Percentiles rank a stretch among this genome's conserved stretches.
These are phyloP conservation scores for Phytophthora litchii DNA, from an alignment of 352 stramenopile genomes.

Conservation along the genomic window DNA sequence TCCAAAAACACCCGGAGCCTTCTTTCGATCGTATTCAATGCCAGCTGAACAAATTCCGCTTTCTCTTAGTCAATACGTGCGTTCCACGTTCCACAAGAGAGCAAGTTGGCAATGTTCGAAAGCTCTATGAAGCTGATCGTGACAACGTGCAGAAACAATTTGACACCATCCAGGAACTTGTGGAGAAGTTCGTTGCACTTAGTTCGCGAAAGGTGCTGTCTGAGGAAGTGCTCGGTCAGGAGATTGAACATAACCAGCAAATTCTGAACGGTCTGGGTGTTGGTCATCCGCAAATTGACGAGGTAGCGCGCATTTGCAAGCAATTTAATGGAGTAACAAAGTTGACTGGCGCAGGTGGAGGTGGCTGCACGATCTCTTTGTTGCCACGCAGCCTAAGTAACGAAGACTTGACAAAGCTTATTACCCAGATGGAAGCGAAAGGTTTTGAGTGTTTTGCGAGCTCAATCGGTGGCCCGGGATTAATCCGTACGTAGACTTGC, in stretches of 20 bases:
- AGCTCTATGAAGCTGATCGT: constrained; percentile 60
- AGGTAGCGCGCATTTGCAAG: constrained; percentile 66
- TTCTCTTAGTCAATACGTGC: constrained; percentile 92
- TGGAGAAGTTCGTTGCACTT: constrained; percentile 60
- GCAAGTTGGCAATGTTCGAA: constrained; percentile 80
- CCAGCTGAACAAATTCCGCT: constrained; percentile 73
- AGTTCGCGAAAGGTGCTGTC: constrained; percentile 45
- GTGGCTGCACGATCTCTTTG: constrained; percentile 89
- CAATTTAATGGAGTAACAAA: constrained; percentile 79
- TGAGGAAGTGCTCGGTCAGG: constrained; percentile 44
- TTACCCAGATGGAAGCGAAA: constrained; percentile 50
- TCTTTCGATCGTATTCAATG: constrained; percentile 52
- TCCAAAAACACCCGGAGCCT: constrained; percentile 59
- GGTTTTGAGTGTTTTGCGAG: constrained; percentile 67
- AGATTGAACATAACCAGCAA: constrained; percentile 78
- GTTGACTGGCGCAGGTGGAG: constrained; percentile 89
- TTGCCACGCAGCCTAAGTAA: constrained; percentile 55
- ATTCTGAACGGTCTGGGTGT: constrained; percentile 84
- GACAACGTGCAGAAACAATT: constrained; percentile 61
- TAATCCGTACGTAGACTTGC: constrained; percentile 27
- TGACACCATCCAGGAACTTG: constrained; percentile 80
- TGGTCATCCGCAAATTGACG: constrained; percentile 83
- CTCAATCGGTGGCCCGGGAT: constrained; percentile 58
- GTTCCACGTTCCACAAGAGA: constrained; percentile 89
- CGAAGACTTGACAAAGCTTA: constrained; percentile 43